Conservation (phyloP, 495 filamentous ascomycete species). For the Lepraria neglecta region DNA sequence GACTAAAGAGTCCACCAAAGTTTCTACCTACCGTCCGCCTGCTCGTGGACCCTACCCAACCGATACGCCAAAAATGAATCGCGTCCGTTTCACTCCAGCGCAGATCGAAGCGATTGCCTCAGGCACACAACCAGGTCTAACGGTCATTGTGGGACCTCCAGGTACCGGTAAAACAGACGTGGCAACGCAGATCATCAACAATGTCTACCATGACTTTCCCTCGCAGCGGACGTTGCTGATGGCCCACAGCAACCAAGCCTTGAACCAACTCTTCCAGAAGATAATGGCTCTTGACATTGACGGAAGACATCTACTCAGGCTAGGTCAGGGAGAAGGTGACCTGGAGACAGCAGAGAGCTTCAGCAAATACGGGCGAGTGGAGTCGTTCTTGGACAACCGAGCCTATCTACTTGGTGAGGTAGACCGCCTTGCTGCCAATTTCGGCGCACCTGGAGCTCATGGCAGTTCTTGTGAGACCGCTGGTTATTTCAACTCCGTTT, state of each 20-base stretch:
- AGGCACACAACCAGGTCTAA: slow-evolving; percentile 89
- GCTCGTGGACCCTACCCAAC: slow-evolving; percentile 89
- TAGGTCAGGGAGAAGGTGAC: slow-evolving; percentile 94
- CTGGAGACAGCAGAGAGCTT: slow-evolving; percentile 79
- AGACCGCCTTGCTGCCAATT: slow-evolving; percentile 71
- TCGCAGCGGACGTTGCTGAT: slow-evolving; percentile 85
- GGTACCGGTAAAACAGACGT: slow-evolving; percentile 99
- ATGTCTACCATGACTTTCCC: slow-evolving; percentile 97
- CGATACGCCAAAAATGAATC: slow-evolving; percentile 78
- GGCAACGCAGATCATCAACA: slow-evolving; percentile 96
- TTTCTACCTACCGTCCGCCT: slow-evolving; percentile 86
- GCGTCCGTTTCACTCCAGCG: slow-evolving; percentile 79
- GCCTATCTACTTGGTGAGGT: slow-evolving; percentile 75
- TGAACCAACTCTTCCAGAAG: slow-evolving; percentile 99
- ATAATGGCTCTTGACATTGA: slow-evolving; percentile 93
- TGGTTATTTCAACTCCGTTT: slow-evolving; percentile 90
- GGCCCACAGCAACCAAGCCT: slow-evolving; percentile 93
- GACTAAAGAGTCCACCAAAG: slow-evolving; percentile 60
- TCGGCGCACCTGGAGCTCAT: slow-evolving; percentile 84
- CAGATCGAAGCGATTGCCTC: slow-evolving; percentile 92
- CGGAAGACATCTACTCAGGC: slow-evolving; percentile 82
- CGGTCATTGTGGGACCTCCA: slow-evolving; percentile 89
- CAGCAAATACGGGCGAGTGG: slow-evolving; percentile 91
- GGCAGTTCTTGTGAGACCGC: slow-evolving; percentile 95
- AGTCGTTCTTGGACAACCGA: slow-evolving; percentile 90